phyloP scores from a whole-genome alignment of 2,329 filamentous ascomycete genomes.

The Aspergillus caelatus region DNA sequence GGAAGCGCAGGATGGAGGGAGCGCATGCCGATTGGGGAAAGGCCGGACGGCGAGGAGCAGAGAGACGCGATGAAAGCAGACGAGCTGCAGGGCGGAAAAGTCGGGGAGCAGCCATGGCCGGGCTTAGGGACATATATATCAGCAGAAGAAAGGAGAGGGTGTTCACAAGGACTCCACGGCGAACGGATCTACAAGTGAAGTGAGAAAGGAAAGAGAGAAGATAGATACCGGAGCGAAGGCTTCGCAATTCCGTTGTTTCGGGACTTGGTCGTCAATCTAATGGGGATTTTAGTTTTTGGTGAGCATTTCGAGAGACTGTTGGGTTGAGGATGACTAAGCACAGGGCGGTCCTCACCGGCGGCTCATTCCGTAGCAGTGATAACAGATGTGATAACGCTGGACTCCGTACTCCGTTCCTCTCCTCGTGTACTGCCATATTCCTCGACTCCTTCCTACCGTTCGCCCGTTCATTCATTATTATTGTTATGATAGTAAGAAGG shows the following conservation, averaged over 20 bases:
- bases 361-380: constrained; percentile 30
- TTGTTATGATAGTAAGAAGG: background rate
- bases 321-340: constrained; percentile 39
- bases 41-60: constrained; percentile 56
- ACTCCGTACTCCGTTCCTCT: constrained; percentile 4
- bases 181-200: constrained; percentile 13
- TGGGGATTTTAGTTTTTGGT: constrained; percentile 25
- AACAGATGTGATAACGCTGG: background rate
- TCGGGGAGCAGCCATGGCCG: constrained; percentile 61
- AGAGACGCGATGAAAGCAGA: constrained; percentile 60
- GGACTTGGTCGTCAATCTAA: constrained; percentile 14
- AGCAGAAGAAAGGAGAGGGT: constrained; percentile 20
- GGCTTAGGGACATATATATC: constrained; percentile 34
- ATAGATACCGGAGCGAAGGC: constrained; percentile 12
- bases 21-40: constrained; percentile 55
- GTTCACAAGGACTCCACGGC: constrained; percentile 13
- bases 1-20: constrained; percentile 50
- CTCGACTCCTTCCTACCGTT: background rate
- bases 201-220: constrained; percentile 8
- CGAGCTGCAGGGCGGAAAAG: constrained; percentile 67
- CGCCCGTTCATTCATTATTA: background rate
- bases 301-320: constrained; percentile 36
- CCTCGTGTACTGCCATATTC: background rate
- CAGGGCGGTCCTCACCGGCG: constrained; percentile 35
- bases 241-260: constrained; percentile 12